A percentile compares a stretch with the other conserved stretches of the same genome.
phyloP scores from a whole-genome alignment of 306 rosid species.

The Malus asiatica region DNA sequence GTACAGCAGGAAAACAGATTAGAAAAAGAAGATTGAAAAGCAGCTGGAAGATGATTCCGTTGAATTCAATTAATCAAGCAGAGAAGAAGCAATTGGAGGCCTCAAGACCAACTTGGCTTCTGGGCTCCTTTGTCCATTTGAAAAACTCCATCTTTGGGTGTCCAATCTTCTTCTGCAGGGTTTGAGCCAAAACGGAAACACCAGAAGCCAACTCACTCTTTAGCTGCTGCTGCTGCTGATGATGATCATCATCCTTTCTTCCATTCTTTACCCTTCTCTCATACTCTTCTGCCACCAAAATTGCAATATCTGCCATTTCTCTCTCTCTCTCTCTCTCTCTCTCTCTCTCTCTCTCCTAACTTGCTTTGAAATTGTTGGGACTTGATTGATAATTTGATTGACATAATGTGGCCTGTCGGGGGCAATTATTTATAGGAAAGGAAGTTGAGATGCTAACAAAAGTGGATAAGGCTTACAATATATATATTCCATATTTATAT shows the following conservation, averaged over 20 bases:
- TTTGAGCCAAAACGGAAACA: constrained; percentile 26
- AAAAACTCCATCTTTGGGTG: constrained; percentile 2
- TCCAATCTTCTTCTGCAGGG: constrained; percentile 24
- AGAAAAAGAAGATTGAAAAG: not conserved
- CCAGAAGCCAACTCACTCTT: constrained; percentile 23
- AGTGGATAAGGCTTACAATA: not conserved
- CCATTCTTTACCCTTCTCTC: constrained; percentile 55
- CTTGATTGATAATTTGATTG: too few relatives aligned
- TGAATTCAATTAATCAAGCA: constrained; percentile 33
- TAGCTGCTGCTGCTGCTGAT: not conserved
- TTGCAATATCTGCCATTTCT: constrained; percentile 78
- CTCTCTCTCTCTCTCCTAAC: not conserved
- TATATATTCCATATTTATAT: not conserved
- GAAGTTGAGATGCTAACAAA: not conserved
- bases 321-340: not conserved
- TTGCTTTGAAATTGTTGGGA: not conserved
- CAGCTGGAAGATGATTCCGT: not conserved
- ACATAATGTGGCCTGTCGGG: not conserved
- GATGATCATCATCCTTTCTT: not conserved
- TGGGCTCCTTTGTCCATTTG: constrained; percentile 44
- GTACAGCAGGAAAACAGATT: not conserved
- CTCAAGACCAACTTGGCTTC: constrained; percentile 47
- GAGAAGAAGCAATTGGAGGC: constrained; percentile 83
- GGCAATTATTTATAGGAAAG: not conserved
- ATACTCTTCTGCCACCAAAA: constrained; percentile 77